phyloP scores from a whole-genome alignment of 768 basidiomycete genomes.

The Ramaria sp. region DNA sequence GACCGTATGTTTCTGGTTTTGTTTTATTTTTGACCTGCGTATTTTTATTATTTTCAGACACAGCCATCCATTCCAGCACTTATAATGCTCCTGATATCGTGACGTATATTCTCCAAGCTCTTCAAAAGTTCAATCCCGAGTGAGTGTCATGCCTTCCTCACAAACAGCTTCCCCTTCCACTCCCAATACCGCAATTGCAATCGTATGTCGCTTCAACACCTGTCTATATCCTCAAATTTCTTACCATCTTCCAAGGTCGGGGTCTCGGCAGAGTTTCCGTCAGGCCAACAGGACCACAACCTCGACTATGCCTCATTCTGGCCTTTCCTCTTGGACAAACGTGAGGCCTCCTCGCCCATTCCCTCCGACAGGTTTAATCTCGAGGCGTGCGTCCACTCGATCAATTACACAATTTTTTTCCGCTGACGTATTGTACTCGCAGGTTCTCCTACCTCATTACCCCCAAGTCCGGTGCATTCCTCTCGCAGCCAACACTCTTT shows the following conservation, averaged over 20 bases:
- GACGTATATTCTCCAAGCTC: too few species aligned
- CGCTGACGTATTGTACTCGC: not conserved
- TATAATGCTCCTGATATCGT: too few species aligned
- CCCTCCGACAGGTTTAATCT: slow-evolving; percentile 25
- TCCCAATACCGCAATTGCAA: not conserved
- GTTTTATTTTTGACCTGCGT: too few species aligned
- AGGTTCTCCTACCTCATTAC: slow-evolving; percentile 7
- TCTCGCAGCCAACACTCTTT: slow-evolving; percentile 23
- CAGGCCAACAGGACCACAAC: slow-evolving; percentile 21
- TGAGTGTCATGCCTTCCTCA: too few species aligned
- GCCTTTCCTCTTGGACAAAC: slow-evolving; percentile 23
- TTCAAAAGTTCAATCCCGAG: too few species aligned
- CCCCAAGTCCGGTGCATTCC: slow-evolving; percentile 16
- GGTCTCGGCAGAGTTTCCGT: slow-evolving; percentile 29
- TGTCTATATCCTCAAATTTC: not conserved
- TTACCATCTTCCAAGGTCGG: slow-evolving; percentile 14
- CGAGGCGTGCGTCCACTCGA: slow-evolving; percentile 17
- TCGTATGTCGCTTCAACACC: not conserved
- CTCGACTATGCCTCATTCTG: slow-evolving; percentile 26
- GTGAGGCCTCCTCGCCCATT: slow-evolving; percentile 24
- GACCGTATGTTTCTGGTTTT: too few species aligned
- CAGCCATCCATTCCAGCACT: too few species aligned
- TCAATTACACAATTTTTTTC: not conserved
- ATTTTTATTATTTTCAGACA: too few species aligned
- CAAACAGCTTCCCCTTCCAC: not conserved